phyloP scores from a whole-genome alignment of 2,329 filamentous ascomycete species.

The Lithohypha guttulata region DNA sequence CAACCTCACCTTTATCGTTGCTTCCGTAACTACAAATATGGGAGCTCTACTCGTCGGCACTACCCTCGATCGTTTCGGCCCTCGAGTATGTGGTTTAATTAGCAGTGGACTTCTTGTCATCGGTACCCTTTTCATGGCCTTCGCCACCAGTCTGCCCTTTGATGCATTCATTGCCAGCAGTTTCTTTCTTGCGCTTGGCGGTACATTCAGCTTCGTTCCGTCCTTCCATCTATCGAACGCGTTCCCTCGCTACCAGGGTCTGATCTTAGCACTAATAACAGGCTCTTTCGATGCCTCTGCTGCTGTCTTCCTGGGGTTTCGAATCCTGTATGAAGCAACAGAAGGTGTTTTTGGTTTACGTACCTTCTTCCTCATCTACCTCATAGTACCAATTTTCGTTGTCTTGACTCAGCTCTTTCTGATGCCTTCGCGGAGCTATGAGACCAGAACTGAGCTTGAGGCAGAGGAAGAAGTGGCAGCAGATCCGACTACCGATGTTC shows the following conservation, averaged over 20 bases:
- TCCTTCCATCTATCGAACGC: conserved; percentile 76
- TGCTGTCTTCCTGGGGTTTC: conserved; percentile 65
- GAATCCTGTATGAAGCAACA: conserved; percentile 56
- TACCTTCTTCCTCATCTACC: conserved; percentile 60
- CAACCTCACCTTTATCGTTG: conserved; percentile 86
- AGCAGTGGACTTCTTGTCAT: conserved; percentile 55
- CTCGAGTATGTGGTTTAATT: conserved; percentile 62
- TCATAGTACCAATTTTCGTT: conserved; percentile 59
- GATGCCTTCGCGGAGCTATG: conserved; percentile 63
- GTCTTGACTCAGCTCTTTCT: conserved; percentile 53
- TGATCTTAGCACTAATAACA: conserved; percentile 67
- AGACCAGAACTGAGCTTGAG: conserved; percentile 67
- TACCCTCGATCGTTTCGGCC: conserved; percentile 71
- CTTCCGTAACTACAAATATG: conserved; percentile 78
- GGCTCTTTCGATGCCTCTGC: conserved; percentile 76
- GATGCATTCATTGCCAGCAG: conserved; percentile 68
- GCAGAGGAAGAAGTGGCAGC: conserved; percentile 48
- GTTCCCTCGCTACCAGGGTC: conserved; percentile 62
- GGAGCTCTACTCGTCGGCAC: conserved; percentile 74
- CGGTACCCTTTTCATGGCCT: conserved; percentile 62
- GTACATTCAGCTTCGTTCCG: conserved; percentile 69
- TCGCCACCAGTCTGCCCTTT: conserved; percentile 52
- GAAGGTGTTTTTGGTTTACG: conserved; percentile 34
- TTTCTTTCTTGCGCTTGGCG: conserved; percentile 63
- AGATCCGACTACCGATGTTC: conserved; percentile 27